A percentile compares a stretch with the other conserved stretches of the same genome.
phyloP scores from a whole-genome alignment of 306 rosid genomes.

The Cotoneaster glaucophyllus region DNA sequence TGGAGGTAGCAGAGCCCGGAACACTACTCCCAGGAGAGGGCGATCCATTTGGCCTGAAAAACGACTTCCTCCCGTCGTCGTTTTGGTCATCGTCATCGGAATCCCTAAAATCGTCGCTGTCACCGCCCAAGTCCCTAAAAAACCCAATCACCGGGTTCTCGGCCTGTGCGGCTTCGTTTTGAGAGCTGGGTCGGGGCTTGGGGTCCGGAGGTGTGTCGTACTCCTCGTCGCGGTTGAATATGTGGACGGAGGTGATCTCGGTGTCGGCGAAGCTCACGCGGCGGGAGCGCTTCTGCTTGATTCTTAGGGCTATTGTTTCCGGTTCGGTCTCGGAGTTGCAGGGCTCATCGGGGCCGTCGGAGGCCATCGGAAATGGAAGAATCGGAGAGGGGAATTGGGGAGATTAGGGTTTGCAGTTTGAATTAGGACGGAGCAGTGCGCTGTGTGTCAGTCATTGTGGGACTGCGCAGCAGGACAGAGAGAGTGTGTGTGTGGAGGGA shows the following conservation, averaged over 20 bases:
- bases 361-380: constrained; percentile 35
- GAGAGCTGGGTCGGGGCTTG: constrained; percentile 25
- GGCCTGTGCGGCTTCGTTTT: neutral
- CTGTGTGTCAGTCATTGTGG: neutral
- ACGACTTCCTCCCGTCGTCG: constrained; percentile 27
- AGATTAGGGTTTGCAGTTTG: constrained; percentile 17
- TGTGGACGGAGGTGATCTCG: constrained; percentile 88
- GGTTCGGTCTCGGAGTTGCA: constrained; percentile 54
- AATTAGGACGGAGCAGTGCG: neutral
- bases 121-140: constrained; percentile 52
- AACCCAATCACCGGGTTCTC: constrained; percentile 34
- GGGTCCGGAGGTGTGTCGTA: constrained; percentile 43
- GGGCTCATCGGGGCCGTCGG: constrained; percentile 31
- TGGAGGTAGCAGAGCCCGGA: constrained; percentile 40
- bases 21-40: constrained; percentile 46
- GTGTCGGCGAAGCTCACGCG: constrained; percentile 96
- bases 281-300: constrained; percentile 54
- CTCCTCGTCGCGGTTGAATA: constrained; percentile 70
- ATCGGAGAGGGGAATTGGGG: neutral
- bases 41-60: constrained; percentile 39
- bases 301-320: constrained; percentile 31
- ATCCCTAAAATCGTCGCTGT: constrained; percentile 45
- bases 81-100: constrained; percentile 23
- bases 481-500: constrained; percentile 6
- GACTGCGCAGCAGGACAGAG: neutral